Evolutionary conservation across 208 protist genomes (phyloP).

Genomic region (Leishmania amazonensis): DNA sequence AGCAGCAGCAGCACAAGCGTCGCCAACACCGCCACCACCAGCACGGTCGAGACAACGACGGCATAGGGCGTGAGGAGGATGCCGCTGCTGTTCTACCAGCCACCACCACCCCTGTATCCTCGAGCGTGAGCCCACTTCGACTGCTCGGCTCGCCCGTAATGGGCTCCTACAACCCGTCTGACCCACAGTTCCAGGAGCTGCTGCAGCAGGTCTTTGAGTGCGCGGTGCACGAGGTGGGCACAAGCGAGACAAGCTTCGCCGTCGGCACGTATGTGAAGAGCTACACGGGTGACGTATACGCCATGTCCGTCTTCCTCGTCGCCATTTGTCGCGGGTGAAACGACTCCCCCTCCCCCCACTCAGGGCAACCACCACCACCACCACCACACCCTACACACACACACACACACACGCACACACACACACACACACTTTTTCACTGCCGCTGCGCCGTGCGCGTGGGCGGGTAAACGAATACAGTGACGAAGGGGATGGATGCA

Average conservation of each 20-base stretch:
- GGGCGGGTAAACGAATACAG: not conserved
- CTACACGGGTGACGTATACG: slow-evolving; percentile 77
- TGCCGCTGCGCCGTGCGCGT: not conserved
- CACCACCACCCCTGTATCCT: not conserved
- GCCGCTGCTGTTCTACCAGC: not conserved
- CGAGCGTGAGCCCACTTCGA: slow-evolving; percentile 20
- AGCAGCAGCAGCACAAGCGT: slow-evolving; percentile 3
- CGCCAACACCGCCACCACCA: not conserved
- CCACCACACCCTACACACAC: too few species aligned
- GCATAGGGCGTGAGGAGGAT: not conserved
- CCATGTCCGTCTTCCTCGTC: slow-evolving; percentile 81
- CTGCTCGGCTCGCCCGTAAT: slow-evolving; percentile 69
- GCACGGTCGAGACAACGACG: not conserved
- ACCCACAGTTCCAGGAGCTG: slow-evolving; percentile 47
- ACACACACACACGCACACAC: not conserved
- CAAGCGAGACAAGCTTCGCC: slow-evolving; percentile 70
- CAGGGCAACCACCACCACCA: not conserved
- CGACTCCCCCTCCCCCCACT: too few species aligned
- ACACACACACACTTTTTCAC: not conserved
- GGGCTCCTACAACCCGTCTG: slow-evolving; percentile 54
- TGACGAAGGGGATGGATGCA: not conserved
- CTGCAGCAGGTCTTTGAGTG: slow-evolving; percentile 76
- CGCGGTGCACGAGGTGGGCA: slow-evolving; percentile 80
- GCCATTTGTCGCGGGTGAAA: slow-evolving; percentile 50
- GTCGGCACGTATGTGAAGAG: slow-evolving; percentile 80